Base-by-base conservation (phyloP, 192 early-diverging fungal genomes). In the Coemansia sp. region DNA sequence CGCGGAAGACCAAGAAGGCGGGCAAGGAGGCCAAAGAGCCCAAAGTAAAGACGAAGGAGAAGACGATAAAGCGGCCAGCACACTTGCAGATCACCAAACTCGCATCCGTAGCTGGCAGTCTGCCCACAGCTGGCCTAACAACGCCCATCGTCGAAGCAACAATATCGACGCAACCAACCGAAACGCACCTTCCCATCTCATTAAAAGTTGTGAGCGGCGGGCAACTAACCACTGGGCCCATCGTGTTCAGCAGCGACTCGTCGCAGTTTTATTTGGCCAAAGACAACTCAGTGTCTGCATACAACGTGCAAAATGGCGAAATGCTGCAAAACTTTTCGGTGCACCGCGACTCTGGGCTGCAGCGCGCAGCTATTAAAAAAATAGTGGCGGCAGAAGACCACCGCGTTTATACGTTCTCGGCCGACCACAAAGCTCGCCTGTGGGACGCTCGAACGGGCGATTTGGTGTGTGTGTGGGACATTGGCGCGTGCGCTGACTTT, bases 161-260 rank as follows among this genome's bases (percentile, higher is more conserved):
- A 11, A 63, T 68, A 54, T 61, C 65, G 14, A 48, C 58, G 27
- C 58, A 75, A 22, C 63, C 64, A 59, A 64, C 59, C 11, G 66
- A 61, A 26, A 13, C 38, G 29, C 72, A 62, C 62, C 69, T 70
- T 32, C 41, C 62, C 2, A 61, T 80, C 16, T 64, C 64, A 65
- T 58, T 68, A 1, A 80, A 70, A 58, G 43, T 60, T 11, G 73
- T 80, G 3, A 80, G 71, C 59, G 77, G 77, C 41, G 77, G 77
- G 18, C 35, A 56, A 4, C 61, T 80, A 27, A 80, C 71, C 20
- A 58, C 66, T 59, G 64, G 66, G 2, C 66, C 72, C 0, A 51
- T 80, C 20, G 71, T 71, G 49, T 80, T 80, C 55, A 80, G 77
- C 71, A 47, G 50, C 54, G 77, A 80, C 72, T 74, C 77, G 16